Evolutionary conservation across 2,329 filamentous ascomycete species (phyloP).

Genomic region (Colletotrichum melonis): DNA sequence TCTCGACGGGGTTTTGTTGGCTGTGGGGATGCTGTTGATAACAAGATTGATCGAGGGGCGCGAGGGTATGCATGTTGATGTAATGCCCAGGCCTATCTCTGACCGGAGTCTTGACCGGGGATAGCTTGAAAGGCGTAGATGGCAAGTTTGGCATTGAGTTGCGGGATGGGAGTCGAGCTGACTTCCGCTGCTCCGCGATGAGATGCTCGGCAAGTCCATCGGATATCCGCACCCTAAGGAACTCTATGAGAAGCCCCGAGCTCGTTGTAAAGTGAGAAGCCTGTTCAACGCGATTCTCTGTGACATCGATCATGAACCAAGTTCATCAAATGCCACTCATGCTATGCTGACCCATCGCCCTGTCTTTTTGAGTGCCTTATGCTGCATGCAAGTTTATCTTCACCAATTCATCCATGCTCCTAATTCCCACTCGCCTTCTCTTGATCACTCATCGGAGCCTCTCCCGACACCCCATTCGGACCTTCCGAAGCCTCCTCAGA

Average conservation of each 20-base stretch:
- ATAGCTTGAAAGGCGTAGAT: background rate
- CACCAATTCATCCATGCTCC: no score
- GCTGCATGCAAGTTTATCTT: background rate
- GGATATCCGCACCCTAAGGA: background rate
- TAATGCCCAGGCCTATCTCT: background rate
- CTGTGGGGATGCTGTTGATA: background rate
- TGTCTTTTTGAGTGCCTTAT: background rate
- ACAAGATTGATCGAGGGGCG: background rate
- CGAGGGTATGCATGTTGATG: slow-evolving; percentile 10
- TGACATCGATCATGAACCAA: background rate
- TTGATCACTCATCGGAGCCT: background rate
- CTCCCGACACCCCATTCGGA: background rate
- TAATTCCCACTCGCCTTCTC: background rate
- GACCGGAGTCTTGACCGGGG: background rate
- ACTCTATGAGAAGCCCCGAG: background rate
- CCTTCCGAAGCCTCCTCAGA: background rate
- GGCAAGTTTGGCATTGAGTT: background rate
- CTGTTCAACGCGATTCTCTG: background rate
- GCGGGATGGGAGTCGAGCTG: background rate
- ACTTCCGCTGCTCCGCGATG: background rate
- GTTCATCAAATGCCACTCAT: background rate
- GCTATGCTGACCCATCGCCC: background rate
- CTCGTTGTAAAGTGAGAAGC: background rate
- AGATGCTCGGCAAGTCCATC: background rate
- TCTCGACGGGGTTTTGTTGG: background rate